These are phyloP conservation scores for Cystobasidiaceae sp. DNA, from an alignment of 1,284 basidiomycete species.

Conservation along the genomic window DNA sequence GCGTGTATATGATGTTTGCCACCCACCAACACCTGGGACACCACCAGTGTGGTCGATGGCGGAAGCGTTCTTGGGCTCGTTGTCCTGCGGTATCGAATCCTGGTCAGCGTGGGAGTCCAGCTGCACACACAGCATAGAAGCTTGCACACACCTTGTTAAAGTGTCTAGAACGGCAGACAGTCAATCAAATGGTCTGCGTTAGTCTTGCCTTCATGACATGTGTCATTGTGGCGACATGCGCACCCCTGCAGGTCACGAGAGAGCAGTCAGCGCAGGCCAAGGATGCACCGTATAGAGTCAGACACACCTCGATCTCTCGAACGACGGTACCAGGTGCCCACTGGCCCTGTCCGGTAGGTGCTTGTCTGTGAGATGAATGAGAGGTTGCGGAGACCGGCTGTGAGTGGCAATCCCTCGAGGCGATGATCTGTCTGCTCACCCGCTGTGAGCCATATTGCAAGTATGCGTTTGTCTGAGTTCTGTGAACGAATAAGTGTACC, in stretches of 20 bases:
- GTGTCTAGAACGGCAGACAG: constrained; percentile 8
- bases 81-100: background rate
- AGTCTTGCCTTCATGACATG: background rate
- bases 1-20: background rate
- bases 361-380: background rate
- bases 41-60: constrained; percentile 14
- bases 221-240: background rate
- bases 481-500: too few relatives aligned
- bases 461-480: too few relatives aligned
- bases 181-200: background rate
- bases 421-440: too few relatives aligned
- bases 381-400: background rate
- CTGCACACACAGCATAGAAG: background rate
- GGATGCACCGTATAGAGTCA: too few relatives aligned
- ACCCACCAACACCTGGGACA: constrained; percentile 13
- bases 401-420: background rate
- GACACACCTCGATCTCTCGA: constrained; percentile 8
- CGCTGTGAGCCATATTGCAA: too few relatives aligned
- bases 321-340: constrained; percentile 9
- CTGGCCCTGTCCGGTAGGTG: background rate
- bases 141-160: constrained; percentile 10
- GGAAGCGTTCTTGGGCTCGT: constrained; percentile 1
- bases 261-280: background rate
- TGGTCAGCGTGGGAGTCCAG: background rate
- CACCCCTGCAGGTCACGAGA: background rate